phyloP scores from a whole-genome alignment of 2,329 filamentous ascomycete species.

The Fusarium marasasianum region DNA sequence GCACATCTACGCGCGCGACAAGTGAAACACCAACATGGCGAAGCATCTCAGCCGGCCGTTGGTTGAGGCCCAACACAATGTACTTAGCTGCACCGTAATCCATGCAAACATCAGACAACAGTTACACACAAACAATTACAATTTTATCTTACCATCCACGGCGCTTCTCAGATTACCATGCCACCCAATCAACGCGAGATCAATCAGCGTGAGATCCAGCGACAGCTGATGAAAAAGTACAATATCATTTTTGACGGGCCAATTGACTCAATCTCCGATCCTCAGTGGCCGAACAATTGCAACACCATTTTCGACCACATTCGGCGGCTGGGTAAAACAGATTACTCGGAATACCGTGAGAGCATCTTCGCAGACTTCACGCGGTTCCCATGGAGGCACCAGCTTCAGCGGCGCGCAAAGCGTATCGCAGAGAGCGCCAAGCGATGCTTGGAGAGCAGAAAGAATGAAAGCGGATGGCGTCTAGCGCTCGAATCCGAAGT shows the following conservation, averaged over 20 bases:
- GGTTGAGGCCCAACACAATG: rapidly evolving
- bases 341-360: rapidly evolving
- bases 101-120: neutral
- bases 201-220: neutral
- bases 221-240: neutral
- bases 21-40: neutral
- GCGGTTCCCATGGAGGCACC: rapidly evolving
- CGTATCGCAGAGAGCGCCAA: neutral
- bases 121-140: neutral
- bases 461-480: neutral
- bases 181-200: neutral
- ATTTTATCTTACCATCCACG: neutral
- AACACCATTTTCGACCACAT: too few relatives aligned
- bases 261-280: neutral
- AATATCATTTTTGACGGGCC: neutral
- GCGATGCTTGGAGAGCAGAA: neutral
- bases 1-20: neutral
- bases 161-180: neutral
- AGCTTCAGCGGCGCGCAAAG: too few relatives aligned
- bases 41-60: neutral
- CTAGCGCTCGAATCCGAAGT: neutral
- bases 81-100: neutral
- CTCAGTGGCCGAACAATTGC: neutral
- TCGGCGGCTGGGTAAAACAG: rapidly evolving
- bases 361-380: too few relatives aligned